A percentile compares a stretch with the other conserved stretches of the same genome.
phyloP scores from a whole-genome alignment of 441 rosid genomes.

The Brassica hybrid region DNA sequence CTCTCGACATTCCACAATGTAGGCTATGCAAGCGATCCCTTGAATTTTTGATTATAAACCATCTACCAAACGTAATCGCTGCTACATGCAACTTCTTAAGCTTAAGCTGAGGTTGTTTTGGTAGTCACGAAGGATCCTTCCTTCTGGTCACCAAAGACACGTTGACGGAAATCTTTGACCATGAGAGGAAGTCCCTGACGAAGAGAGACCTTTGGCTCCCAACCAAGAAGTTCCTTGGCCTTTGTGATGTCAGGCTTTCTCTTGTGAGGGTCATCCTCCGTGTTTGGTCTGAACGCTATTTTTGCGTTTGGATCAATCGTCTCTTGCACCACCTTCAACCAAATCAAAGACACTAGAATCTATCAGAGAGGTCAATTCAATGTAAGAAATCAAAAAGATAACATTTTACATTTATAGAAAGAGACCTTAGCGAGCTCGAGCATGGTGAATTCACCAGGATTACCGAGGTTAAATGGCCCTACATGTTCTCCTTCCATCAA shows the following conservation, averaged over 20 bases:
- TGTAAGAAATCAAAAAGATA: neutral
- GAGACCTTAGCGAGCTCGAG: slow-evolving; percentile 83
- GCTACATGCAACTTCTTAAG: slow-evolving; percentile 16
- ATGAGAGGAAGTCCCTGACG: slow-evolving; percentile 79
- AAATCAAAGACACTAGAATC: slow-evolving; percentile 18
- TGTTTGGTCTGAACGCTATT: slow-evolving; percentile 82
- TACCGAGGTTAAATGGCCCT: slow-evolving; percentile 95
- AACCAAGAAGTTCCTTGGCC: slow-evolving; percentile 72
- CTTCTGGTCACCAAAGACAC: slow-evolving; percentile 67
- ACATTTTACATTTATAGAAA: neutral
- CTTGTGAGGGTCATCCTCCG: slow-evolving; percentile 86
- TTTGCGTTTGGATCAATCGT: slow-evolving; percentile 75
- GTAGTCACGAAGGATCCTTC: slow-evolving; percentile 45
- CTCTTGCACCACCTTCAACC: slow-evolving; percentile 72
- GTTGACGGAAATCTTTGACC: slow-evolving; percentile 75
- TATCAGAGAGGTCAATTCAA: neutral
- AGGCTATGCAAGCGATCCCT: slow-evolving; percentile 14
- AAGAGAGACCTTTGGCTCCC: slow-evolving; percentile 78
- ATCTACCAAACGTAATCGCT: neutral
- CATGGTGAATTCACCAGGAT: slow-evolving; percentile 99
- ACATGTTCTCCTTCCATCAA: slow-evolving; percentile 85
- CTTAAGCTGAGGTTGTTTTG: slow-evolving; percentile 42
- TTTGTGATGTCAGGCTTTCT: slow-evolving; percentile 80
- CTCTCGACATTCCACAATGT: slow-evolving; percentile 1
- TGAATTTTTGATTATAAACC: neutral